Percentiles rank a stretch among this genome's conserved stretches.
Conservation (phyloP, 306 rosid genomes). For the Quercus robur region DNA sequence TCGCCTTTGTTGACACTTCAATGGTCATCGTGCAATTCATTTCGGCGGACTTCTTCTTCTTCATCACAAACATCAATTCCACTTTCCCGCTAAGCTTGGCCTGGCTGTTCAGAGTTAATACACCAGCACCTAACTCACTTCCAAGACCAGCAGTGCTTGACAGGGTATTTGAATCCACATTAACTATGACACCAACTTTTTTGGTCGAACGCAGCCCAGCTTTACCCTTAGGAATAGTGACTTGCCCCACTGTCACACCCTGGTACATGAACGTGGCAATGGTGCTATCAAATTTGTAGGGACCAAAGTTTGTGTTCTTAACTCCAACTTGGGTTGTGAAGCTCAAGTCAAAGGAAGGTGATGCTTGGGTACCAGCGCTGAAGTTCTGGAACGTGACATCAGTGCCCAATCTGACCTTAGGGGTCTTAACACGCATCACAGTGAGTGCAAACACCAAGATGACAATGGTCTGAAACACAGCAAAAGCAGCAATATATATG, state of each 20-base stretch:
- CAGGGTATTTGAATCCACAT: not conserved
- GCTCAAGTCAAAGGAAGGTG: not conserved
- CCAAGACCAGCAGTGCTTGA: not conserved
- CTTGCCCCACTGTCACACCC: slow-evolving; percentile 5
- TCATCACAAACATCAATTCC: slow-evolving; percentile 6
- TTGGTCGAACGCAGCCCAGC: slow-evolving; percentile 18
- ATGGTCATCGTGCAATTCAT: slow-evolving; percentile 11
- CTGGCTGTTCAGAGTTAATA: not conserved
- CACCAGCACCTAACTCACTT: not conserved
- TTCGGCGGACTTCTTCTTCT: slow-evolving; percentile 12
- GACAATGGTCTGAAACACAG: slow-evolving; percentile 20
- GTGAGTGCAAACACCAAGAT: slow-evolving; percentile 2
- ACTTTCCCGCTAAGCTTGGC: not conserved
- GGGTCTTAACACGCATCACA: slow-evolving; percentile 18
- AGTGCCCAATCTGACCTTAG: slow-evolving; percentile 13
- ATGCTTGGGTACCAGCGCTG: not conserved
- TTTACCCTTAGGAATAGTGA: not conserved
- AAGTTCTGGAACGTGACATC: not conserved
- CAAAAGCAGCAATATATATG: not conserved
- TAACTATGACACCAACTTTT: not conserved
- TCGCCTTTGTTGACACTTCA: not conserved
- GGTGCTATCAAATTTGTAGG: slow-evolving; percentile 11
- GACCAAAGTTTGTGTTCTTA: slow-evolving; percentile 16
- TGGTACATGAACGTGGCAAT: not conserved
- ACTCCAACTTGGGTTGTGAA: slow-evolving; percentile 9